Evolutionary conservation across 805 yeast species (phyloP).

Genomic region (Sugiyamaella americana): DNA sequence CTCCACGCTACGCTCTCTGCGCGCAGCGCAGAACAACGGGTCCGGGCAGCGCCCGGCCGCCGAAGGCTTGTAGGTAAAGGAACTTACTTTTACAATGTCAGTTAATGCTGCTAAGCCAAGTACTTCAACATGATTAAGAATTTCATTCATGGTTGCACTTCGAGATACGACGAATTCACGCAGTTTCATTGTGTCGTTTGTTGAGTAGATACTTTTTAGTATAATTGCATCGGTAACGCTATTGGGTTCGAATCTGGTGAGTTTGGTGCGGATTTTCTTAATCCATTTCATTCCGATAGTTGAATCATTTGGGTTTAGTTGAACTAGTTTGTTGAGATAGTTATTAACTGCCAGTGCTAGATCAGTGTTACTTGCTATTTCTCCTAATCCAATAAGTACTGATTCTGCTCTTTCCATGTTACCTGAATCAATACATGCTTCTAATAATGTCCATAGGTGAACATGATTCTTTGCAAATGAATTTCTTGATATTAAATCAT

Average conservation of each 20-base stretch:
- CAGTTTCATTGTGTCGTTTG: conserved; percentile 16
- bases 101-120: conserved; percentile 44
- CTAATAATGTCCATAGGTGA: conserved; percentile 69
- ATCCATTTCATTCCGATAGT: conserved; percentile 42
- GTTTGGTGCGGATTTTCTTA: conserved; percentile 28
- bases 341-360: conserved; percentile 65
- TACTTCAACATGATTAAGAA: conserved; percentile 46
- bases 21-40: too few relatives aligned
- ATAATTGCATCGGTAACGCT: conserved; percentile 57
- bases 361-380: conserved; percentile 39
- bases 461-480: conserved; percentile 48
- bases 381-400: conserved; percentile 56
- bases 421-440: conserved; percentile 64
- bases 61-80: too few relatives aligned
- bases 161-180: conserved; percentile 14
- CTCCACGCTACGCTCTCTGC: conserved; percentile 28
- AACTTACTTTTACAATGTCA: conserved; percentile 28
- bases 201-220: conserved; percentile 39
- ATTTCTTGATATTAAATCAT: conserved; percentile 26
- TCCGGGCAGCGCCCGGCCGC: too few relatives aligned
- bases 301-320: conserved; percentile 36
- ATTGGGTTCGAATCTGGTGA: conserved; percentile 38
- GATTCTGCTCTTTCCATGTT: conserved; percentile 66
- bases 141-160: conserved; percentile 22
- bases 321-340: conserved; percentile 43